Conservation (phyloP, 1,139 yeast genomes). For the Yamadazyma sp. region DNA sequence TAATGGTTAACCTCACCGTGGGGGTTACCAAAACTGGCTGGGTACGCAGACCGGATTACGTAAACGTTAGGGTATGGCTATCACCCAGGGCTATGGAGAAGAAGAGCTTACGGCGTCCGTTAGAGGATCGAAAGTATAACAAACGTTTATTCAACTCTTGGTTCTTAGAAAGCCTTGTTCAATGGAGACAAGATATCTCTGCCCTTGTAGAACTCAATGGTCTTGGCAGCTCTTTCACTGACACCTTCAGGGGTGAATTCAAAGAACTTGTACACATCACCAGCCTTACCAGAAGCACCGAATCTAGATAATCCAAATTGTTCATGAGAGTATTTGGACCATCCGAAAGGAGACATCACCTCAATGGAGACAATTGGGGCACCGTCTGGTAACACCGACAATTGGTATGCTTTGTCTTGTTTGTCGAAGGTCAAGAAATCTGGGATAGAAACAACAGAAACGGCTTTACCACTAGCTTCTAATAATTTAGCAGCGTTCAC, state of each 20-base stretch:
- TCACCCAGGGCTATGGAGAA: too few species aligned
- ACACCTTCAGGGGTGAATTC: slow-evolving; percentile 94
- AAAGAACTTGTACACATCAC: slow-evolving; percentile 77
- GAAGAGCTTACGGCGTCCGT: too few species aligned
- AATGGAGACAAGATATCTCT: slow-evolving; percentile 44
- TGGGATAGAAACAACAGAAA: slow-evolving; percentile 87
- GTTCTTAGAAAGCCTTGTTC: slow-evolving; percentile 11
- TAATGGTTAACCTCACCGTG: background rate
- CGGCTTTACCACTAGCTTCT: slow-evolving; percentile 51
- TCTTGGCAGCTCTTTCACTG: slow-evolving; percentile 81
- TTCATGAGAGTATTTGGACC: slow-evolving; percentile 96
- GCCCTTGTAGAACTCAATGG: slow-evolving; percentile 84
- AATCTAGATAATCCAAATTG: slow-evolving; percentile 95
- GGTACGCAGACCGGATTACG: too few species aligned
- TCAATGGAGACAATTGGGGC: slow-evolving; percentile 93
- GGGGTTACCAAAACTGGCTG: background rate
- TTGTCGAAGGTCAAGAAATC: slow-evolving; percentile 88
- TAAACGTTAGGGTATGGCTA: too few species aligned
- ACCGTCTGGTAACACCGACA: slow-evolving; percentile 91
- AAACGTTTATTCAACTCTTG: too few species aligned
- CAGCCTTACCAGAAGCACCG: slow-evolving; percentile 96
- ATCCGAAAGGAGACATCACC: slow-evolving; percentile 88
- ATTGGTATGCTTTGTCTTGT: slow-evolving; percentile 77
- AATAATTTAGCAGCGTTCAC: slow-evolving; percentile 80
- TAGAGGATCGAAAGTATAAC: too few species aligned